These are phyloP conservation scores for Candida vartiovaarae DNA, from an alignment of 805 yeast genomes.

Conservation along the genomic window DNA sequence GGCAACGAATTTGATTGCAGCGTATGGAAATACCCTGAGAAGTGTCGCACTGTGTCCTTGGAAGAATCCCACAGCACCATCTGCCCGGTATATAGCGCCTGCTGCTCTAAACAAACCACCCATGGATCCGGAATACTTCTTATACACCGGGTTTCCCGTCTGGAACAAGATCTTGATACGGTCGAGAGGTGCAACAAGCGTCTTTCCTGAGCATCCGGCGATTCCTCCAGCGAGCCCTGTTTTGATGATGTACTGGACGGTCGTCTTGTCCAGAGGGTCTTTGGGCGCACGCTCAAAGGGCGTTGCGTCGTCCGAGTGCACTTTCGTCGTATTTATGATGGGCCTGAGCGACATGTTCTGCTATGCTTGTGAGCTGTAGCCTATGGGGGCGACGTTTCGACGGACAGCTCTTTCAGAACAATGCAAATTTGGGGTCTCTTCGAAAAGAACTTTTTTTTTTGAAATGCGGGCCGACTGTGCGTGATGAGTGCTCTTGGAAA, in stretches of 20 bases:
- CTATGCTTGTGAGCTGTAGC: too few relatives aligned
- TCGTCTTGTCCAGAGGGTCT: conserved; percentile 47
- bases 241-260: conserved; percentile 69
- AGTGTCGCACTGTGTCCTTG: conserved; percentile 96
- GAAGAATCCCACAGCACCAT: conserved; percentile 76
- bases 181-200: conserved; percentile 91
- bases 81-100: conserved; percentile 51
- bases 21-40: conserved; percentile 89
- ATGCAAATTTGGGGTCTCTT: too few relatives aligned
- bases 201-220: conserved; percentile 95
- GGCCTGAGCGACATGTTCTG: conserved; percentile 4
- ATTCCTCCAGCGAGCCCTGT: conserved; percentile 93
- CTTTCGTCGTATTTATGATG: conserved; percentile 12
- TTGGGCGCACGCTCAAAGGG: conserved; percentile 12
- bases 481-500: too few relatives aligned
- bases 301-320: conserved; percentile 15
- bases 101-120: conserved; percentile 73
- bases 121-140: conserved; percentile 72
- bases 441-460: too few relatives aligned
- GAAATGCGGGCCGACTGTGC: too few relatives aligned
- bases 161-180: conserved; percentile 93
- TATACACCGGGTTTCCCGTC: conserved; percentile 86
- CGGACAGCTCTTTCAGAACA: too few relatives aligned
- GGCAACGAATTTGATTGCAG: conserved; percentile 93
- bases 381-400: too few relatives aligned